Base-by-base conservation (phyloP, 1,284 basidiomycete genomes). In the Lentinula novae-zelandiae region DNA sequence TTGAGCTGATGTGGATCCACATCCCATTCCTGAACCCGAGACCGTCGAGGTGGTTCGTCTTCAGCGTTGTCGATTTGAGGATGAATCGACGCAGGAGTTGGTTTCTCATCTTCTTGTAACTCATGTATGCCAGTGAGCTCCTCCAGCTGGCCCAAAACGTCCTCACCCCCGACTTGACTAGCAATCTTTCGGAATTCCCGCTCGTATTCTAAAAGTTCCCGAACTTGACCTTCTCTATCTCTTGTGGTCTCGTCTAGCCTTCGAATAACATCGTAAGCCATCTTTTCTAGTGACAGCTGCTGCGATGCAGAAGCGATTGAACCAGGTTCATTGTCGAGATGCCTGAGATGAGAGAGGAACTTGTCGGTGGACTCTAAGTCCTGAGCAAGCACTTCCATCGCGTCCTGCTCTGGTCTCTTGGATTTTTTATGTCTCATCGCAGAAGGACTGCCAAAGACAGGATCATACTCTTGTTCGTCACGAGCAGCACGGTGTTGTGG, bases 171-270 rank as follows among this genome's bases (percentile, higher is more conserved):
- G 31, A 90, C 81, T 71, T 92, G 89, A 10, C 82, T 83, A 3
- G 86, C 82, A 67, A 93, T 90, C 71, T 84, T 87, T 66, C 82
- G 81, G 68, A 93, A 85, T 72, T 93, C 90, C 60, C 90, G 82
- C 68, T 93, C 91, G 69, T 82, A 90, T 64, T 85, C 87, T 46
- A 89, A 73, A 61, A 93, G 73, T 68, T 87, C 88, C 57, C 90
- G 84, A 9, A 92, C 82, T 72, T 93, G 90, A 5, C 80, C 82
- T 71, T 93, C 90, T 60, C 91, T 80, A 67, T 91, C 88, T 56
- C 86, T 83, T 52, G 82, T 82, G 8, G 85, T 83, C 62, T 90
- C 87, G 70, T 91, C 87, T 64, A 93, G 81, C 58, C 82, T 81
- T 49, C 90, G 80, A 67, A 93, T 90, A 62, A 91, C 79, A 65